Percentiles rank a stretch among this genome's conserved stretches.
Conservation (phyloP, 2,329 filamentous ascomycete species). For the Harringtonia aguacate region DNA sequence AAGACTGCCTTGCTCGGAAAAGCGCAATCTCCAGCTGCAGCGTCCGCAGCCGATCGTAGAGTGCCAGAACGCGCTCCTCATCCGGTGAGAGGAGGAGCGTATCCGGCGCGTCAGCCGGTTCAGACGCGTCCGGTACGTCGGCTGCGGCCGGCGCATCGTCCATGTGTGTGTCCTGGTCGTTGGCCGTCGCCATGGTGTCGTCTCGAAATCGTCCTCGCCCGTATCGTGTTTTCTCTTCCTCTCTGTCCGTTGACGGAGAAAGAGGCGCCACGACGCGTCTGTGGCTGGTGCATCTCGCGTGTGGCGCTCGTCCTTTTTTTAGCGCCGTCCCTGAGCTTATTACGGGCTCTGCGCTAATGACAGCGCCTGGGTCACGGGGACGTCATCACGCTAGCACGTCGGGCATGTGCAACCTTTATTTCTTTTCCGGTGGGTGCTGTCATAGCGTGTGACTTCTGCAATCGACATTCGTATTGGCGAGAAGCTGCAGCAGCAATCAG, state of each 20-base stretch:
- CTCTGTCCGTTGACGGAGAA: too few relatives aligned
- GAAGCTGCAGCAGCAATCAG: background rate
- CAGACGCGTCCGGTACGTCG: background rate
- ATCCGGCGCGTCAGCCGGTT: conserved; percentile 2
- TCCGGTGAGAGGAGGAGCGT: conserved; percentile 49
- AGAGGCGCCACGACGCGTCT: background rate
- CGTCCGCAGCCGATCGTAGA: conserved; percentile 63
- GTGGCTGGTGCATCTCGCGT: background rate
- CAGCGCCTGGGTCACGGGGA: conserved; percentile 7
- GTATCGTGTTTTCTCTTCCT: background rate
- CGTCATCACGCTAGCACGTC: conserved; percentile 3
- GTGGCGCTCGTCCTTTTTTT: background rate
- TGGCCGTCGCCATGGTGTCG: conserved; percentile 3
- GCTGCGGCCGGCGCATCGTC: background rate
- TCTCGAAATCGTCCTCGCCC: background rate
- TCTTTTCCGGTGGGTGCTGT: background rate
- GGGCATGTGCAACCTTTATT: background rate
- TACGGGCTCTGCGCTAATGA: background rate
- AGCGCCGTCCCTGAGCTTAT: background rate
- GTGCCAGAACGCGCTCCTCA: conserved; percentile 54
- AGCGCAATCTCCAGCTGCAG: conserved; percentile 63
- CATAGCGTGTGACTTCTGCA: background rate
- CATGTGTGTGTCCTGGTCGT: conserved; percentile 8
- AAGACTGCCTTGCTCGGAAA: conserved; percentile 29
- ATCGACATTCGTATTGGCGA: background rate